phyloP scores from a whole-genome alignment of 768 basidiomycete genomes.

The Boletus bicolor region DNA sequence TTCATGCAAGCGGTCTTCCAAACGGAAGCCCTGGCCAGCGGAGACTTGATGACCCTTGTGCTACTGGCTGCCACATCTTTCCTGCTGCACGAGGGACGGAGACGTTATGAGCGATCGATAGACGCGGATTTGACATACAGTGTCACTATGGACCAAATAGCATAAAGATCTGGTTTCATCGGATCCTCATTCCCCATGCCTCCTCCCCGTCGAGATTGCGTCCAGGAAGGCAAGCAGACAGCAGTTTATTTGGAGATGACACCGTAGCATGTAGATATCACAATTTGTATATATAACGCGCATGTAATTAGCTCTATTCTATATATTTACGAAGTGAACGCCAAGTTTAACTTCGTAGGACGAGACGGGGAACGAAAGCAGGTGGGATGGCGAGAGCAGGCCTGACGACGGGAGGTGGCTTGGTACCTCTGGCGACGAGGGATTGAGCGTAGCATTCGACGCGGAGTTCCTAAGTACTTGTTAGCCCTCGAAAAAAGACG shows the following conservation, averaged over 20 bases:
- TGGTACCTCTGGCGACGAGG: constrained; percentile 22
- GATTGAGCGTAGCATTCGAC: constrained; percentile 33
- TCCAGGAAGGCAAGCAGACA: neutral
- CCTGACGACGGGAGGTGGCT: constrained; percentile 14
- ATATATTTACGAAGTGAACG: neutral
- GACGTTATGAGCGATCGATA: constrained; percentile 69
- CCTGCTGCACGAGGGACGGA: constrained; percentile 70
- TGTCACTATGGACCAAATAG: constrained; percentile 57
- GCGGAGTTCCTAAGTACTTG: constrained; percentile 21
- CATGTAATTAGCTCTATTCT: neutral
- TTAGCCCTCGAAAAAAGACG: neutral
- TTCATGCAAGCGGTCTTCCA: constrained; percentile 92
- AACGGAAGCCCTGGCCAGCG: constrained; percentile 70
- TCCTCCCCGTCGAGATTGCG: neutral
- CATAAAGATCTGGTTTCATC: constrained; percentile 31
- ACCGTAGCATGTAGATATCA: constrained; percentile 9
- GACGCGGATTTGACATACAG: constrained; percentile 53
- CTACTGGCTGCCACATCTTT: constrained; percentile 64
- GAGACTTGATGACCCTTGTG: constrained; percentile 72
- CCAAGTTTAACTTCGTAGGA: neutral
- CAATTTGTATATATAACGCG: constrained; percentile 8
- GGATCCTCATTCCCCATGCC: neutral
- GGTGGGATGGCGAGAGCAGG: constrained; percentile 28
- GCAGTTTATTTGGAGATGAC: constrained; percentile 3
- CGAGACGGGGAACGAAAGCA: constrained; percentile 23